phyloP scores from a whole-genome alignment of 2,329 filamentous ascomycete species.

The Colletotrichum tofieldiae region DNA sequence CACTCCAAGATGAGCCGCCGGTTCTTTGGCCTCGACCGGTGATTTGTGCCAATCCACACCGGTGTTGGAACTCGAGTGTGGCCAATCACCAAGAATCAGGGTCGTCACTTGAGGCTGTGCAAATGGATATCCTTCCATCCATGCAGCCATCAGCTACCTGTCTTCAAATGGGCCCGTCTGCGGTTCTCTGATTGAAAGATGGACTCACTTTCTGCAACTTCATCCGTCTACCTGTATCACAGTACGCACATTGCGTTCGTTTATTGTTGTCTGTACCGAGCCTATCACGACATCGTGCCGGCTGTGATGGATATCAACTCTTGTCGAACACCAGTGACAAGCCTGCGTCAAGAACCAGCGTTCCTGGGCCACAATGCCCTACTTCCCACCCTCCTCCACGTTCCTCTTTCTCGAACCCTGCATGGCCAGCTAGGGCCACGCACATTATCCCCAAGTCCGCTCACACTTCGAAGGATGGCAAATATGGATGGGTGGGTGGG shows the following conservation, averaged over 20 bases:
- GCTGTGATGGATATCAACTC: conserved; percentile 1
- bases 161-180: conserved; percentile 13
- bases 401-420: conserved; percentile 40
- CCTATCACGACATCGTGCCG: conserved; percentile 16
- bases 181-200: neutral
- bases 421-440: conserved; percentile 34
- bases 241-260: neutral
- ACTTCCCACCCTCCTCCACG: conserved; percentile 17
- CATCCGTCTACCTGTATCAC: neutral
- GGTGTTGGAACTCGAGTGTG: conserved; percentile 9
- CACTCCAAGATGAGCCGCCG: conserved; percentile 6
- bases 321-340: conserved; percentile 27
- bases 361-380: conserved; percentile 30
- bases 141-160: neutral
- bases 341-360: conserved; percentile 11
- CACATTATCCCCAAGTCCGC: conserved; percentile 22
- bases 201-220: conserved; percentile 32
- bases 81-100: conserved; percentile 29
- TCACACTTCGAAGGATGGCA: conserved; percentile 11
- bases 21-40: conserved; percentile 21
- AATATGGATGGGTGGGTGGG: conserved; percentile 7
- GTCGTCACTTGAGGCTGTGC: conserved; percentile 33
- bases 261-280: conserved; percentile 1
- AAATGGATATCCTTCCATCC: conserved; percentile 14
- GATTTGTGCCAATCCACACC: conserved; percentile 31